Conservation (phyloP, 2,329 filamentous ascomycete species). For the Drechslerella stenobrocha region DNA sequence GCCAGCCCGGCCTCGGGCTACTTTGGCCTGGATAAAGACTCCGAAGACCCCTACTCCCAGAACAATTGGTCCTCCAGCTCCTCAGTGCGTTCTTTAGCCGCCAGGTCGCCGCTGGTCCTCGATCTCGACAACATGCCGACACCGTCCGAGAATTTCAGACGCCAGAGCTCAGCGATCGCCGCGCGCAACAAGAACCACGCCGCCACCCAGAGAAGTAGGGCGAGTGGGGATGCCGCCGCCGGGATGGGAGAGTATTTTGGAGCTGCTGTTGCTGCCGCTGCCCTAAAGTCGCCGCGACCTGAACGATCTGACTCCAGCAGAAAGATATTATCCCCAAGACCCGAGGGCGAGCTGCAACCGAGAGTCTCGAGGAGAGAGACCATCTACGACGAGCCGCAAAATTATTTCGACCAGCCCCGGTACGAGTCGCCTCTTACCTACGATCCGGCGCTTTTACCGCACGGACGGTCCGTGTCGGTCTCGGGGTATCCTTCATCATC, state of each 20-base stretch:
- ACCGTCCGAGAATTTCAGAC: constrained; percentile 51
- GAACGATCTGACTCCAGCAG: constrained; percentile 45
- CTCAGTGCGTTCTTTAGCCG: constrained; percentile 52
- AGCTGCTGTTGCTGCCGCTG: constrained; percentile 2
- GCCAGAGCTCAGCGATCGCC: constrained; percentile 47
- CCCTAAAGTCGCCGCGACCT: constrained; percentile 32
- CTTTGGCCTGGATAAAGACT: constrained; percentile 52
- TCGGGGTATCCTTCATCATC: constrained; percentile 25
- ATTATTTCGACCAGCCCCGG: constrained; percentile 46
- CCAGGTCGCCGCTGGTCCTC: constrained; percentile 52
- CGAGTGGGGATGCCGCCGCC: constrained; percentile 44
- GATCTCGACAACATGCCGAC: constrained; percentile 52
- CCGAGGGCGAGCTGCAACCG: constrained; percentile 25
- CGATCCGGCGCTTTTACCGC: constrained; percentile 18
- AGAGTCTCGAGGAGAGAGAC: constrained; percentile 23
- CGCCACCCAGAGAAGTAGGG: constrained; percentile 42
- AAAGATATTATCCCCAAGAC: constrained; percentile 48
- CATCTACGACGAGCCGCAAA: constrained; percentile 37
- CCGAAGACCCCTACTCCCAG: constrained; percentile 50
- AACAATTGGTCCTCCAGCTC: constrained; percentile 53
- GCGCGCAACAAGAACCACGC: constrained; percentile 45
- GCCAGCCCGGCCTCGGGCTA: constrained; percentile 50
- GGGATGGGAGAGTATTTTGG: constrained; percentile 41
- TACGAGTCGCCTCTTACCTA: constrained; percentile 26
- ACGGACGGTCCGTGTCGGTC: constrained; percentile 42